phyloP scores from a whole-genome alignment of 176 grass and related monocot genomes.

The Musa troglodytarum region DNA sequence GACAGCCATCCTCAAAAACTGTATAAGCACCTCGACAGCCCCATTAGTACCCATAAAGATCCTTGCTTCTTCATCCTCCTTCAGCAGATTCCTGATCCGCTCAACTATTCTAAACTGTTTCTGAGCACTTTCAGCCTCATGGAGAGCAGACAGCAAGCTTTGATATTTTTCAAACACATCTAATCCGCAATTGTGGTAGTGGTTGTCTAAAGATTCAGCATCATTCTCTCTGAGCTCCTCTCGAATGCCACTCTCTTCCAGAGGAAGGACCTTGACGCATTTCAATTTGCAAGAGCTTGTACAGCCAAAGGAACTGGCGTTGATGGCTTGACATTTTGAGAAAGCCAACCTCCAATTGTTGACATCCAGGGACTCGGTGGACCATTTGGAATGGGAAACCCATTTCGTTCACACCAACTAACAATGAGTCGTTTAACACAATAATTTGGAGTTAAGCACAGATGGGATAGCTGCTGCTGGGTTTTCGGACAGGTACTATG shows the following conservation, averaged over 20 bases:
- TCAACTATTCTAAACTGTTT: conserved; percentile 63
- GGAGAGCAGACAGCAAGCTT: conserved; percentile 57
- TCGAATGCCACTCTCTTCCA: conserved; percentile 36
- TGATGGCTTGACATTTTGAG: conserved; percentile 35
- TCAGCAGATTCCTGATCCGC: conserved; percentile 68
- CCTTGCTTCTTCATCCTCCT: conserved; percentile 83
- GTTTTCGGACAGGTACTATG: conserved; percentile 83
- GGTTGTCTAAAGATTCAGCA: conserved; percentile 29
- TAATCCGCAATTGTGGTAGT: conserved; percentile 20
- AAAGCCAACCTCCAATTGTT: conserved; percentile 46
- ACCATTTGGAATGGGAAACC: conserved; percentile 63
- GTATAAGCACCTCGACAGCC: conserved; percentile 58
- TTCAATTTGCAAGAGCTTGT: conserved; percentile 51
- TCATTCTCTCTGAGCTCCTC: conserved; percentile 35
- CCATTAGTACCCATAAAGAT: conserved; percentile 76
- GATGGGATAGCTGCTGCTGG: conserved; percentile 21
- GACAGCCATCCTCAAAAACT: conserved; percentile 59
- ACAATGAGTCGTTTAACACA: conserved; percentile 74
- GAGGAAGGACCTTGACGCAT: conserved; percentile 37
- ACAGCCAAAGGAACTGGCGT: conserved; percentile 47
- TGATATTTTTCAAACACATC: conserved; percentile 45
- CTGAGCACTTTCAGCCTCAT: conserved; percentile 43
- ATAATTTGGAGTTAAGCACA: conserved; percentile 77
- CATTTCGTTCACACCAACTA: conserved; percentile 87
- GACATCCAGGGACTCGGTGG: conserved; percentile 71